phyloP scores from a whole-genome alignment of 805 yeast species.

The Saccharomyces eubayanus region DNA sequence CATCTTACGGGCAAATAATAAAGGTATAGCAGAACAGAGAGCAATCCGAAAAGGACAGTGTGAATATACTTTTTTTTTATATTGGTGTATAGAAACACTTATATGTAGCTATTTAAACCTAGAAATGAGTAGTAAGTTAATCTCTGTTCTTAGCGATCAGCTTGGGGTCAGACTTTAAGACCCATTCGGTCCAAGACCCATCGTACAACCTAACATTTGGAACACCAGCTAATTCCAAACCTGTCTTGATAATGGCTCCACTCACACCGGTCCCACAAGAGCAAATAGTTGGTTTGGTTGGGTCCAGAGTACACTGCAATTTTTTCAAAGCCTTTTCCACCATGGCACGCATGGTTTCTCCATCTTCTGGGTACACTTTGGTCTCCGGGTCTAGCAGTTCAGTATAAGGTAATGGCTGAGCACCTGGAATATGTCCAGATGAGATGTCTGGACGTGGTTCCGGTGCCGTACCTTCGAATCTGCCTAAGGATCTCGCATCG shows the following conservation, averaged over 20 bases:
- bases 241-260: constrained; percentile 78
- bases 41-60: too few relatives aligned
- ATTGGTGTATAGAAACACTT: background rate
- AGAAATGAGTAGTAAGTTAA: background rate
- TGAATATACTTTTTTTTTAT: background rate
- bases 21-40: too few relatives aligned
- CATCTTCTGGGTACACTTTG: constrained; percentile 39
- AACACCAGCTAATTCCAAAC: constrained; percentile 49
- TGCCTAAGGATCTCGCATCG: constrained; percentile 72
- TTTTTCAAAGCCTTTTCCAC: constrained; percentile 41
- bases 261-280: constrained; percentile 97
- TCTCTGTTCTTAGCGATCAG: constrained; percentile 19
- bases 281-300: constrained; percentile 60
- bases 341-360: constrained; percentile 30
- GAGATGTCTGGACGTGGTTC: constrained; percentile 87
- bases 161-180: constrained; percentile 16
- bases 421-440: constrained; percentile 84
- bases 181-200: constrained; percentile 67
- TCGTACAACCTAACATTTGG: constrained; percentile 57
- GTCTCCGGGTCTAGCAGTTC: constrained; percentile 45
- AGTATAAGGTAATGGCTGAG: constrained; percentile 66
- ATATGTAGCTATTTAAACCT: background rate
- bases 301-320: constrained; percentile 30
- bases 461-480: constrained; percentile 72
- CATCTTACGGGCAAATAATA: background rate